These are phyloP conservation scores for Erigeron canadensis DNA, from an alignment of 129 eudicot genomes.

Conservation along the genomic window DNA sequence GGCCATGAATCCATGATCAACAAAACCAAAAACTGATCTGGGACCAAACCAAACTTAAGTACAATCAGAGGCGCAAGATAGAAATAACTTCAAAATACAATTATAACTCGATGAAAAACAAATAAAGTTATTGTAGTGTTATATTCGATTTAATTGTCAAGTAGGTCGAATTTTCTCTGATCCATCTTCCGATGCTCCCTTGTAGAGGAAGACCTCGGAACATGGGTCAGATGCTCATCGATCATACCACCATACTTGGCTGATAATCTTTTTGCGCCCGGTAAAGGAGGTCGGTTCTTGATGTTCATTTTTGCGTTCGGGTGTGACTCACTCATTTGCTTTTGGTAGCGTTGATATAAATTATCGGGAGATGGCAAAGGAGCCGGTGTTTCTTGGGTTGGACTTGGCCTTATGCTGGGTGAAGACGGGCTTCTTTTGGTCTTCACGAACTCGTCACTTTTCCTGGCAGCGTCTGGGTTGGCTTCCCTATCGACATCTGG, in stretches of 20 bases:
- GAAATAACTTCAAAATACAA: slow-evolving; percentile 18
- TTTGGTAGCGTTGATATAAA: slow-evolving; percentile 29
- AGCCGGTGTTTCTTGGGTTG: slow-evolving; percentile 22
- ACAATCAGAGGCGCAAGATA: neutral
- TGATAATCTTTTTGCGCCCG: slow-evolving; percentile 36
- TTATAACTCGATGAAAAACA: neutral
- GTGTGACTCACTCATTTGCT: slow-evolving; percentile 44
- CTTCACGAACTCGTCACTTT: slow-evolving; percentile 22
- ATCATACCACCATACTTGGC: slow-evolving; percentile 25
- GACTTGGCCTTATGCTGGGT: slow-evolving; percentile 14
- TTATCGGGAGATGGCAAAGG: slow-evolving; percentile 28
- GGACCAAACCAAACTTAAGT: too few relatives aligned
- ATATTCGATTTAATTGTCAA: slow-evolving; percentile 32
- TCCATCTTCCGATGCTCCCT: slow-evolving; percentile 49
- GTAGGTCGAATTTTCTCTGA: slow-evolving; percentile 28
- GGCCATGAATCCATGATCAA: too few relatives aligned
- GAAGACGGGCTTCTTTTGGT: slow-evolving; percentile 37
- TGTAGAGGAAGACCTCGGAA: slow-evolving; percentile 58
- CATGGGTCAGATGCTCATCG: slow-evolving; percentile 33
- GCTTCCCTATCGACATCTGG: slow-evolving; percentile 20
- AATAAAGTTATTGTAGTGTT: slow-evolving; percentile 18
- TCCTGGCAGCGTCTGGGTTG: slow-evolving; percentile 16
- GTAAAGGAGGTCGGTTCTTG: slow-evolving; percentile 55
- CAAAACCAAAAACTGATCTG: too few relatives aligned
- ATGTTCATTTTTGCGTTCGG: slow-evolving; percentile 39